Evolutionary conservation across 2,329 filamentous ascomycete species (phyloP), one percentile per base, ranked within the genome.

Genomic region (Amauroascus verrucosus): DNA sequence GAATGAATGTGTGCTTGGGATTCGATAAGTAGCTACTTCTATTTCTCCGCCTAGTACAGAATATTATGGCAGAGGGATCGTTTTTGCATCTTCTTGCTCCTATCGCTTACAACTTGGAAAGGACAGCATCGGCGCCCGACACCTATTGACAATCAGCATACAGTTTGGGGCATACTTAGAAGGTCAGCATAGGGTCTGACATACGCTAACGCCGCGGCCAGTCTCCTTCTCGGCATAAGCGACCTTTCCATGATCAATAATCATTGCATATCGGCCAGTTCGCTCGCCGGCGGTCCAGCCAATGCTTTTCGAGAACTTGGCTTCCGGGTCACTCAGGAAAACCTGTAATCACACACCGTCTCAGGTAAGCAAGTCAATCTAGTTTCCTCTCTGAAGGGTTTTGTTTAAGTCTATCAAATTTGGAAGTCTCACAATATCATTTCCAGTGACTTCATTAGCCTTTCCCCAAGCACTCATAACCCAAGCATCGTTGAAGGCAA

Each of bases 391-490:
- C n/a, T 13, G 11, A 16, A 9, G 3, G 13, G 24, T 48, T 11
- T 22, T 37, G 6, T 2, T 13, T 11, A 3, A 18, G 18, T 43
- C n/a, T 18, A 6, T 33, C 22, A 2, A 9, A 20, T 18, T 14
- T 30, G n/a, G 48, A 20, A 2, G 4, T 30, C 76, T 55, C 69
- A 83, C 77, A 63, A 85, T 81, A 63, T 80, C 78, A 62, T 91
- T 84, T 59, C 83, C 81, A 65, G 80, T 83, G 65, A 91, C 77
- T 51, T 78, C 77, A 73, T 94, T 91, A 65, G 88, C 88, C 80
- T 95, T 95, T 72, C 82, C 85, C 87, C 87, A 93, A 52, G 86
- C 88, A 63, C 82, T 84, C 86, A 91, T 91, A 70, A 95, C 88
- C 67, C 78, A 94, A 59, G 83, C 76, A 72, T 95, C 89, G 72